Evolutionary conservation across 805 yeast genomes (phyloP).

Genomic region (Millerago galiae): DNA sequence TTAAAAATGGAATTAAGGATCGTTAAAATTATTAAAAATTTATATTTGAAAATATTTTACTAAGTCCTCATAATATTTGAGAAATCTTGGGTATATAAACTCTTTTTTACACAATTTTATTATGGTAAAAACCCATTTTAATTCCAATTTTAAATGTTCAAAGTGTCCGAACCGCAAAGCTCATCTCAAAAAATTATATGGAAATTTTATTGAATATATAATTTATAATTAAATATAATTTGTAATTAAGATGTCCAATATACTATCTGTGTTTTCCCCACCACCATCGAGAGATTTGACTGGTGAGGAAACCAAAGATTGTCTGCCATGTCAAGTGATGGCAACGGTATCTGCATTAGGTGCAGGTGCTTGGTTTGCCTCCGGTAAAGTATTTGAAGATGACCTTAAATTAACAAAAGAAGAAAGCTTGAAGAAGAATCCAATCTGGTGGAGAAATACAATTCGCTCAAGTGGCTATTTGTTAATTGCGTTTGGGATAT

Average conservation of each 20-base stretch:
- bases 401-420: conserved; percentile 31
- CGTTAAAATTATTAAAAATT: no score
- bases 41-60: no score
- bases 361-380: conserved; percentile 57
- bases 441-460: conserved; percentile 56
- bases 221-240: no score
- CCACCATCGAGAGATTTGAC: conserved; percentile 23
- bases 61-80: no score
- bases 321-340: conserved; percentile 64
- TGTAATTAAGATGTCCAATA: conserved; percentile 20
- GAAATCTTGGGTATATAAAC: no score
- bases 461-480: conserved; percentile 49
- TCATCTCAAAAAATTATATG: background rate
- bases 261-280: conserved; percentile 21
- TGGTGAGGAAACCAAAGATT: conserved; percentile 42
- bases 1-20: no score
- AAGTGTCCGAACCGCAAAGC: background rate
- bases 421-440: conserved; percentile 33
- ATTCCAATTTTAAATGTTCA: no score
- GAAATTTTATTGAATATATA: no score
- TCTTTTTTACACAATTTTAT: no score
- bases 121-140: no score
- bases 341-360: conserved; percentile 51
- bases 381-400: conserved; percentile 45
- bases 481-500: conserved; percentile 50